These are phyloP conservation scores for Meira miltonrushii DNA, from an alignment of 1,284 basidiomycete genomes.

Conservation along the genomic window DNA sequence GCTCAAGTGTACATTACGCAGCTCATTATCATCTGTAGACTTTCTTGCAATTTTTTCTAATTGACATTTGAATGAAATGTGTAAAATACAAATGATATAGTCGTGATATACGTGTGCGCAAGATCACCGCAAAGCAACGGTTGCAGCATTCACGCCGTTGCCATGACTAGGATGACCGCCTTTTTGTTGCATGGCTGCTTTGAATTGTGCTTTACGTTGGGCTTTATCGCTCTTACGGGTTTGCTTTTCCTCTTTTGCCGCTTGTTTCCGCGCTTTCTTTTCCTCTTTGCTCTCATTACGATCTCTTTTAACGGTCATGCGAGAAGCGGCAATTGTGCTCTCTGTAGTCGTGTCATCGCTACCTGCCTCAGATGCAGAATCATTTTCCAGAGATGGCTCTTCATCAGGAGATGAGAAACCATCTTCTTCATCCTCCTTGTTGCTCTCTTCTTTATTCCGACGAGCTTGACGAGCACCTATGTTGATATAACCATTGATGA, in stretches of 20 bases:
- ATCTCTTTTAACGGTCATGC: slow-evolving; percentile 23
- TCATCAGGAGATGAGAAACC: slow-evolving; percentile 8
- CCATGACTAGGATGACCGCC: no score
- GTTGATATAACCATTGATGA: slow-evolving; percentile 39
- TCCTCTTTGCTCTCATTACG: slow-evolving; percentile 71
- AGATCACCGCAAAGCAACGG: no score
- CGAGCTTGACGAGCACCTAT: slow-evolving; percentile 10
- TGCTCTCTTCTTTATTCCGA: slow-evolving; percentile 6
- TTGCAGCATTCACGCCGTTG: no score
- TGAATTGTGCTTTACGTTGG: not conserved
- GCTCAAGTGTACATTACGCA: no score
- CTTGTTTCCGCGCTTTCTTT: slow-evolving; percentile 80
- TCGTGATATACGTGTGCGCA: no score
- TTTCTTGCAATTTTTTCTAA: no score
- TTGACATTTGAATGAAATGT: no score
- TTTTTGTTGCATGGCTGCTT: not conserved
- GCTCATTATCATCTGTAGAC: no score
- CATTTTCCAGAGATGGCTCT: slow-evolving; percentile 6
- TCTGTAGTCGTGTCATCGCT: slow-evolving; percentile 16
- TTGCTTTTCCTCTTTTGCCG: slow-evolving; percentile 63
- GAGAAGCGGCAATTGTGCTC: not conserved
- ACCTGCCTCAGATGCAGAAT: slow-evolving; percentile 16
- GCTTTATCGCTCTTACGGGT: not conserved
- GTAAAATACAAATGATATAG: no score
- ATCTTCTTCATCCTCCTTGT: slow-evolving; percentile 17